Evolutionary conservation across 2,329 filamentous ascomycete species (phyloP).

Genomic region (Colletotrichum trifolii): DNA sequence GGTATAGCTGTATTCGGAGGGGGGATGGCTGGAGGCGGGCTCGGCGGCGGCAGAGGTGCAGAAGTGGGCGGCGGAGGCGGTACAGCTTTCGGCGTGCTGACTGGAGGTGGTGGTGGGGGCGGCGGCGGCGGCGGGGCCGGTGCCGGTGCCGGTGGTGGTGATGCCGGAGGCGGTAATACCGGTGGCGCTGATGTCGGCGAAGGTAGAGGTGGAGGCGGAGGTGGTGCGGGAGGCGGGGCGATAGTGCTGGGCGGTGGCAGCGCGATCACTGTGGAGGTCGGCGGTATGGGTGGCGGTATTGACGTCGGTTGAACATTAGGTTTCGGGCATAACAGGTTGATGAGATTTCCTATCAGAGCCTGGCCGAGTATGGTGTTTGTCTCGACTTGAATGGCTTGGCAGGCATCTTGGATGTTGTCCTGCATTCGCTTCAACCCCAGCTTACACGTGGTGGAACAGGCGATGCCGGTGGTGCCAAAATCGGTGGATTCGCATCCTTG

Average conservation of each 20-base stretch:
- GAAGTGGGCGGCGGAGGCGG: too few relatives aligned
- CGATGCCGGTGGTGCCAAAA: conserved; percentile 45
- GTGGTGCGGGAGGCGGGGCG: background rate
- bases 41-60: too few relatives aligned
- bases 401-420: conserved; percentile 43
- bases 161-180: too few relatives aligned
- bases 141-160: too few relatives aligned
- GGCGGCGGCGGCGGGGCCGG: too few relatives aligned
- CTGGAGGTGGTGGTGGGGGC: too few relatives aligned
- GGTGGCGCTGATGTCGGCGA: background rate
- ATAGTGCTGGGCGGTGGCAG: conserved; percentile 15
- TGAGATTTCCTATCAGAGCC: conserved; percentile 50
- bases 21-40: too few relatives aligned
- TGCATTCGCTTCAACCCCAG: conserved; percentile 44
- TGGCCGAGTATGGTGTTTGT: conserved; percentile 49
- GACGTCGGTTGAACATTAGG: conserved; percentile 10
- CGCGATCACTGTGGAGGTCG: conserved; percentile 7
- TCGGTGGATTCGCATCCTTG: conserved; percentile 50
- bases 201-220: background rate
- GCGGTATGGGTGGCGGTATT: conserved; percentile 2
- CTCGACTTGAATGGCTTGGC: conserved; percentile 40
- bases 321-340: conserved; percentile 48
- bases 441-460: conserved; percentile 53
- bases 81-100: background rate
- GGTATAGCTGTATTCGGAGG: too few relatives aligned